Evolutionary conservation across 352 stramenopile species (phyloP).

Genomic region (Pythium rishiriense): DNA sequence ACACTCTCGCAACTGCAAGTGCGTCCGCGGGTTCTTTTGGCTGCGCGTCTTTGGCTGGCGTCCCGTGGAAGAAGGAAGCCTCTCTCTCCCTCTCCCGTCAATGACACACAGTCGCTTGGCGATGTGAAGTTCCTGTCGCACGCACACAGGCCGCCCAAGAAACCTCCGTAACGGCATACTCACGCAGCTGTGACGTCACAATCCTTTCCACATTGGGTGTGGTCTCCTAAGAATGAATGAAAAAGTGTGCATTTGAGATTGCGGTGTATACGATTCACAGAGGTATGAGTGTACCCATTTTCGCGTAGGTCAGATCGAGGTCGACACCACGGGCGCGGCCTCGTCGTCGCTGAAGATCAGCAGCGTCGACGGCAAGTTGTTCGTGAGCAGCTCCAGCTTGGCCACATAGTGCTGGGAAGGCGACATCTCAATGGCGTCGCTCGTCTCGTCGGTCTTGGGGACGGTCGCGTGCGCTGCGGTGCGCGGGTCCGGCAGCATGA

Average conservation of each 20-base stretch:
- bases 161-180: constrained; percentile 4
- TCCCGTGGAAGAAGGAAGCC: no score
- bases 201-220: neutral
- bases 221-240: neutral
- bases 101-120: no score
- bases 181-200: neutral
- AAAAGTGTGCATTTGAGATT: no score
- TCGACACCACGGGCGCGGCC: constrained; percentile 42
- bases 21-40: no score
- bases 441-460: neutral
- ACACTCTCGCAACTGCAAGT: neutral
- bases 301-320: constrained; percentile 44
- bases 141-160: neutral
- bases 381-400: constrained; percentile 42
- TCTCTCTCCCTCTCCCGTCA: no score
- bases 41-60: no score
- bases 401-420: constrained; percentile 27
- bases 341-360: constrained; percentile 53
- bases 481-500: constrained; percentile 43
- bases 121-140: constrained; percentile 1
- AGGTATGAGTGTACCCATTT: constrained; percentile 18
- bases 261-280: no score
- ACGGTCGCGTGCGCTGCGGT: neutral
- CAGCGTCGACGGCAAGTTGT: constrained; percentile 49
- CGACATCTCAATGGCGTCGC: neutral